These are phyloP conservation scores for Aegilops sharonensis DNA, from an alignment of 176 grass and related monocot species.

Conservation along the genomic window DNA sequence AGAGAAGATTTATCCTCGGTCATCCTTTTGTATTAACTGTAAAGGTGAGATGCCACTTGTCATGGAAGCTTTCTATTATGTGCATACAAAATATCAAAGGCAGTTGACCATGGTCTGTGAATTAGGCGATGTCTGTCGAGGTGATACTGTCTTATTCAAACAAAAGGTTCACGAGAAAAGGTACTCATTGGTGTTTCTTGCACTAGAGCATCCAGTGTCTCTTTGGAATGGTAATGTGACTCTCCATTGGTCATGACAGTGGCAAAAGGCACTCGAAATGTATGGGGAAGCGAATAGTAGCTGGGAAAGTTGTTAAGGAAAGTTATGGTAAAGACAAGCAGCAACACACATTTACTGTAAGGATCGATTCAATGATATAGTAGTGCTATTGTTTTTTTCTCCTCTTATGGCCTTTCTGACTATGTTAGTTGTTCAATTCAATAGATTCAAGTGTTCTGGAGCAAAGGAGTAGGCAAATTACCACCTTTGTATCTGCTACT, in stretches of 20 bases:
- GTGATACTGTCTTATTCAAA: slow-evolving; percentile 60
- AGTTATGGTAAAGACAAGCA: slow-evolving; percentile 74
- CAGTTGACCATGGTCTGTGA: slow-evolving; percentile 15
- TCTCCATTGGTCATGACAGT: slow-evolving; percentile 19
- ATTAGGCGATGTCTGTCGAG: slow-evolving; percentile 76
- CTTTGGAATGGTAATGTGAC: background rate
- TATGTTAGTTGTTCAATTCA: slow-evolving; percentile 17
- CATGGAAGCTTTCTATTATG: background rate
- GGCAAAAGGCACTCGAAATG: slow-evolving; percentile 46
- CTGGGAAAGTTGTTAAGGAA: slow-evolving; percentile 72
- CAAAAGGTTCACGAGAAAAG: slow-evolving; percentile 62
- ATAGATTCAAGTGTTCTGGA: slow-evolving; percentile 77
- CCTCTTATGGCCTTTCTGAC: background rate
- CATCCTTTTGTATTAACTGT: slow-evolving; percentile 66
- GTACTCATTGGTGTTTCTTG: slow-evolving; percentile 20
- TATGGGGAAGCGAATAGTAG: slow-evolving; percentile 59
- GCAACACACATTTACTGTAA: slow-evolving; percentile 81
- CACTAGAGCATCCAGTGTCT: background rate
- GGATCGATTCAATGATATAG: slow-evolving; percentile 10
- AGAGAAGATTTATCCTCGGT: slow-evolving; percentile 57
- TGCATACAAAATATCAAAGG: background rate
- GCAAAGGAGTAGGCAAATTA: slow-evolving; percentile 54
- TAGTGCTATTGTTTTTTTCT: background rate
- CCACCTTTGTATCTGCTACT: slow-evolving; percentile 56
- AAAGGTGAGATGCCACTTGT: slow-evolving; percentile 42